Conservation (phyloP, 306 rosid genomes). For the Dicorynia guianensis region DNA sequence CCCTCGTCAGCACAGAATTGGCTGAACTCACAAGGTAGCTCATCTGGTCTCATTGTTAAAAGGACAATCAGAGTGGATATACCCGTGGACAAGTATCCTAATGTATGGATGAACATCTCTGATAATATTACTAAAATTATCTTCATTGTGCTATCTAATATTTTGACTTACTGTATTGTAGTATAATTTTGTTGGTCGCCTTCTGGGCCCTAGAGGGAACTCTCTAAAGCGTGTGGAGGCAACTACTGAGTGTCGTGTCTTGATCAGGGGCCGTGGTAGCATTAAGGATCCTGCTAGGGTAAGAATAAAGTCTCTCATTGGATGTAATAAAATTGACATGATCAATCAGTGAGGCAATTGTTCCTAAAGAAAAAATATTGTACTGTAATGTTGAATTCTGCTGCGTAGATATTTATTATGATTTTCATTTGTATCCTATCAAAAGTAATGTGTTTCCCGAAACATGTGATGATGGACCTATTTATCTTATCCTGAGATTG, state of each 20-base stretch:
- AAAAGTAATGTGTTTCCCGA: constrained; percentile 24
- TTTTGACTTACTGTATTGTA: constrained; percentile 47
- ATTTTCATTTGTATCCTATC: neutral
- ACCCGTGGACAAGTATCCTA: constrained; percentile 84
- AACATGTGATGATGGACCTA: neutral
- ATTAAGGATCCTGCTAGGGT: constrained; percentile 93
- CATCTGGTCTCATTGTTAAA: constrained; percentile 78
- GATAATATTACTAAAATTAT: neutral
- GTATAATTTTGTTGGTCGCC: constrained; percentile 98
- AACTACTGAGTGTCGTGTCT: constrained; percentile 91
- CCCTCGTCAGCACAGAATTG: constrained; percentile 77
- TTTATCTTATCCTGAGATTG: neutral
- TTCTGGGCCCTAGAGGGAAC: constrained; percentile 98
- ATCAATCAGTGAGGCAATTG: neutral
- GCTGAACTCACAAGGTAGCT: constrained; percentile 78
- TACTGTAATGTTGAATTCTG: constrained; percentile 16
- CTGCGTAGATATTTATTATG: constrained; percentile 6
- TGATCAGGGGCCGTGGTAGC: constrained; percentile 99
- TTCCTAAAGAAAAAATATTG: constrained; percentile 23
- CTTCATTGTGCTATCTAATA: constrained; percentile 38
- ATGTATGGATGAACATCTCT: constrained; percentile 53
- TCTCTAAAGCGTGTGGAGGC: constrained; percentile 98
- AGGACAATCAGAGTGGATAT: constrained; percentile 94
- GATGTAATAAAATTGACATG: constrained; percentile 22
- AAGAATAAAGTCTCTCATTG: constrained; percentile 38